Base-by-base conservation (phyloP, 352 stramenopile species). In the Phytophthora vignae region DNA sequence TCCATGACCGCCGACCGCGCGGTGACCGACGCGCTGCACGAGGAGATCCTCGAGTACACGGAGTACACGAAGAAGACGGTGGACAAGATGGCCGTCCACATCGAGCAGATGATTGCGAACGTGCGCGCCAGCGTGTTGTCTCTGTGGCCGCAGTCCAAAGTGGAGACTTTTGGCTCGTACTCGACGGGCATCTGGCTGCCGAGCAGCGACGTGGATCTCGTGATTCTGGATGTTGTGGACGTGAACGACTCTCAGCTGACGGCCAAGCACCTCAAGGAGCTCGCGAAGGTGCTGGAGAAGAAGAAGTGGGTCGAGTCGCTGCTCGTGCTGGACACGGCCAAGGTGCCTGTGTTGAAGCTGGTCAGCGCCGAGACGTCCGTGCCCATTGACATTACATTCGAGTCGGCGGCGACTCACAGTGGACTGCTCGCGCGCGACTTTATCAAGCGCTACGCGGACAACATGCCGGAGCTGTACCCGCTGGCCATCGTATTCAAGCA, bases 401-500 rank as follows among this genome's bases (percentile, higher is more conserved):
- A 95, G 65, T 92, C 88, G 12, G 79, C 87, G 12, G 77, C 88
- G 5, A 96, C 90, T 1, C 90, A 96, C 63, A 95, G 88, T 49
- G 90, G 90, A 9, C 78, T 96, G 21, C 71, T 95, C 40, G 90
- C 90, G 17, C 84, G 88, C 7, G 90, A 96, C 59, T 72, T 98
- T 4, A 92, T 97, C 55, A 94, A 94, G 66, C 81, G 83, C 7
- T 93, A 97, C 40, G 88, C 88, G 0, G 83, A 93, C 38, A 86
- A 85, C 36, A 85, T 97, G 59, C 91, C 91, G 8, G 90, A 97
- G 68, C 80, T 98, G 6, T 96, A 97, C 44, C 93, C 93, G 1
- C 66, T 98, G 11, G 89, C 90, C 0, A 88, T 98, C 60, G 84
- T 98, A 2, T 91, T 98, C 58, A 98, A 98, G 79, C 90, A 97